Base-by-base conservation (phyloP, 345 rosid species). In the Populus alba region DNA sequence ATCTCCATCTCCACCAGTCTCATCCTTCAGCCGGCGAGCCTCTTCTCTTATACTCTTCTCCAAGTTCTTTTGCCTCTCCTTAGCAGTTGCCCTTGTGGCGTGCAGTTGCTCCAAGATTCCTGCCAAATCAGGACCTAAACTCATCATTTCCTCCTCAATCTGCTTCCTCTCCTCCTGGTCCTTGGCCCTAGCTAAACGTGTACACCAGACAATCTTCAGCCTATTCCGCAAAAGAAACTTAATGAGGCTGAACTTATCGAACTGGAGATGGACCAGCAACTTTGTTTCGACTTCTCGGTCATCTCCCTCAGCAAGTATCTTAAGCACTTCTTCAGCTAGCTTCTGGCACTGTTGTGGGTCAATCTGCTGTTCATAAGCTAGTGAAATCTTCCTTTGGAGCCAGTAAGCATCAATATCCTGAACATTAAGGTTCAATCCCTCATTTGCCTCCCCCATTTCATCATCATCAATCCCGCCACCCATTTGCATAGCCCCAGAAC, bases 361-460 rank as follows among this genome's bases (percentile, higher is more conserved):
- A 77, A 93, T 92, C 80, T 93, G 86, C 81, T 91, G 94, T n/a
- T 89, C 95, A 82, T 80, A 92, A 75, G 97, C 93, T 85, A 88
- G 97, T 53, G 99, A 92, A 68, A 94, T 89, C 89, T 92, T 91
- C 82, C 99, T 88, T 84, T 95, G 97, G 66, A 95, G 97, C 97
- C 98, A 95, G 85, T 95, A 92, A 41, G 99, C 97, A 88, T 94
- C 98, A 80, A 96, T 91, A 41, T 93, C 99, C 89, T 92, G 98
- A 63, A 92, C 99, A 85, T 91, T 92, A 65, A 94, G 86, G 82
- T 80, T 80, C 75, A 84, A 79, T 17, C 97, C 97, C 86, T 91
- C 97, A 66, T 89, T 83, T 4, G 88, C 94, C 75, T 89, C 94
- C 71, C 76, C 85, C 76, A 78, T 76, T 31, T 90, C 96, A 74